phyloP scores from a whole-genome alignment of 192 early-diverging fungal species.

The Mortierella alpina region DNA sequence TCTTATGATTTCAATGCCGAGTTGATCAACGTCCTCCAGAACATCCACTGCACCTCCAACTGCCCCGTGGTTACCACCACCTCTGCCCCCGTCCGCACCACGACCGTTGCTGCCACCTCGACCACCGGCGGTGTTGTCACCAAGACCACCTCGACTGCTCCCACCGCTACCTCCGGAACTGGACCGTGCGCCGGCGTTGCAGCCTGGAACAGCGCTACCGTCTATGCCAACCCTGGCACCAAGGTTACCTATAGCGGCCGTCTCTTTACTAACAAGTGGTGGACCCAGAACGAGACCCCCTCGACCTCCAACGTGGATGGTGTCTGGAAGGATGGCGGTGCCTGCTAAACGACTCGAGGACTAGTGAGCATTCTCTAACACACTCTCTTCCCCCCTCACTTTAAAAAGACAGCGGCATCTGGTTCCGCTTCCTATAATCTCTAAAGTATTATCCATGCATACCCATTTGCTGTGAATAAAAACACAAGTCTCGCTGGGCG shows the following conservation, averaged over 20 bases:
- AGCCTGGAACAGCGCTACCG: constrained; percentile 28
- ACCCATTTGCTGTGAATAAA: not conserved
- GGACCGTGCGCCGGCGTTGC: constrained; percentile 35
- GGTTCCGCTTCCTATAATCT: constrained; percentile 4
- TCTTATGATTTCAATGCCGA: constrained; percentile 51
- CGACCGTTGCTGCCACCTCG: constrained; percentile 7
- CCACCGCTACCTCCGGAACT: constrained; percentile 6
- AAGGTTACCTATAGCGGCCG: constrained; percentile 48
- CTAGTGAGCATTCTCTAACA: not conserved
- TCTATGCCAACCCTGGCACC: constrained; percentile 27
- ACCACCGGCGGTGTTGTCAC: constrained; percentile 2
- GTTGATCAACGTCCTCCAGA: constrained; percentile 53
- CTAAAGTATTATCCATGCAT: constrained; percentile 2
- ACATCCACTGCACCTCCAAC: constrained; percentile 44
- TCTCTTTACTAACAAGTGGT: constrained; percentile 49
- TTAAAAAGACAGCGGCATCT: not conserved
- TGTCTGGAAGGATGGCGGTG: constrained; percentile 54
- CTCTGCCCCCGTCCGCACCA: constrained; percentile 1
- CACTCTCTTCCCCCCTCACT: not conserved
- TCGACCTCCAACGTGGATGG: constrained; percentile 1
- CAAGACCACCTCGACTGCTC: constrained; percentile 3
- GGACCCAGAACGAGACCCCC: constrained; percentile 48
- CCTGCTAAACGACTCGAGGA: constrained; percentile 24
- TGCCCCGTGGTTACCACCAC: constrained; percentile 36
- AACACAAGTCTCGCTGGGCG: constrained; percentile 15